Evolutionary conservation across 164 flowering plant species (phyloP).

Genomic region (Echeveria elegans): DNA sequence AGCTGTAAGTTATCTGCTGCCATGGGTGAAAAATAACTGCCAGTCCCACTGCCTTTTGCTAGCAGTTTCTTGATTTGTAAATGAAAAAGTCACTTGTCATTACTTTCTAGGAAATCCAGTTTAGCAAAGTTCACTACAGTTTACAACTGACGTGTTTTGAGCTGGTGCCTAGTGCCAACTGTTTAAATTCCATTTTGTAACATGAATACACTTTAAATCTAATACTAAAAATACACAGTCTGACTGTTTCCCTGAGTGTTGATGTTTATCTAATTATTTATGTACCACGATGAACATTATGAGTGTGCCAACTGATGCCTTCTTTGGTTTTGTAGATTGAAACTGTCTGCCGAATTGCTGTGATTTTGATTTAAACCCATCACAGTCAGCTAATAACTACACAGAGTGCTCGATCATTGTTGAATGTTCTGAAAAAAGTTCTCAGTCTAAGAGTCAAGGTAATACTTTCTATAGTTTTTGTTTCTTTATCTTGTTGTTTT

Average conservation of each 20-base stretch:
- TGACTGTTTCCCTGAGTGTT: no score
- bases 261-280: not conserved
- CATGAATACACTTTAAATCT: not conserved
- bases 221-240: no score
- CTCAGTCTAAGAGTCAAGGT: conserved; percentile 77
- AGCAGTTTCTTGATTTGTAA: no score
- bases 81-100: no score
- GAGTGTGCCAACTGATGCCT: not conserved
- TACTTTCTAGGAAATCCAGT: no score
- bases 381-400: conserved; percentile 71
- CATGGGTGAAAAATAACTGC: no score
- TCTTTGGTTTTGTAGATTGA: conserved; percentile 46
- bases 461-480: conserved; percentile 8
- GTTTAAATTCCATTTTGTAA: no score
- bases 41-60: no score
- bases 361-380: conserved; percentile 70
- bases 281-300: not conserved
- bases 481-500: not conserved
- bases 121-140: no score
- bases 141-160: no score
- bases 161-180: no score
- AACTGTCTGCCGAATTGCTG: conserved; percentile 70
- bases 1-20: no score
- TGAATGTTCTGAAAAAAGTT: conserved; percentile 56
- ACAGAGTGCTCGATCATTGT: conserved; percentile 63